Evolutionary conservation across 768 basidiomycete species (phyloP).

Genomic region (Daedalea quercina): DNA sequence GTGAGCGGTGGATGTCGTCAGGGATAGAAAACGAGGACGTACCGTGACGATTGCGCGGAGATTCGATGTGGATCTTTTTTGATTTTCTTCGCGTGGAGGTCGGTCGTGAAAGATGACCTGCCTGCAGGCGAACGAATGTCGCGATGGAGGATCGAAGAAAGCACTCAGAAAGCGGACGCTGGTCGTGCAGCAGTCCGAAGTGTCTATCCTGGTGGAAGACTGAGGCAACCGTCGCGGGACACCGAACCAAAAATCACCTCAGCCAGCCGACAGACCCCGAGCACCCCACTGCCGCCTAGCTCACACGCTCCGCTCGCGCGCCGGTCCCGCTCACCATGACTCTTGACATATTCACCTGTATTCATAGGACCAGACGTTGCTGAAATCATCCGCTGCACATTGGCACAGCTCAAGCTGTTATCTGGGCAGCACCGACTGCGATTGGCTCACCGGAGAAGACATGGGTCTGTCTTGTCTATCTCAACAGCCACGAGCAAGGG

Average conservation of each 20-base stretch:
- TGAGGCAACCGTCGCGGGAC: slow-evolving; percentile 16
- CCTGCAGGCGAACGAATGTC: slow-evolving; percentile 68
- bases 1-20: slow-evolving; percentile 11
- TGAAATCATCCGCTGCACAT: no score
- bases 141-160: slow-evolving; percentile 31
- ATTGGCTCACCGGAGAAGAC: no score
- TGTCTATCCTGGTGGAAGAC: slow-evolving; percentile 27
- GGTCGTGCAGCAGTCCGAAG: slow-evolving; percentile 25
- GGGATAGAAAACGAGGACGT: slow-evolving; percentile 21
- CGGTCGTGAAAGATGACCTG: slow-evolving; percentile 85
- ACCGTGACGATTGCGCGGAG: slow-evolving; percentile 34
- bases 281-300: neutral
- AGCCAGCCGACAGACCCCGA: slow-evolving; percentile 11
- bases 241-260: slow-evolving; percentile 18
- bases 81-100: slow-evolving; percentile 56
- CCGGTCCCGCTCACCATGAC: neutral
- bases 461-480: no score
- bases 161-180: slow-evolving; percentile 21
- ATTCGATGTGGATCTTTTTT: slow-evolving; percentile 44
- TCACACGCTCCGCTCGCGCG: neutral
- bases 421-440: no score
- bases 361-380: neutral
- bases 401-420: no score
- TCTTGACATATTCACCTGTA: neutral
- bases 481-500: no score